Base-by-base conservation (phyloP, 169 alveolate genomes). In the Plasmodium falciparum region DNA sequence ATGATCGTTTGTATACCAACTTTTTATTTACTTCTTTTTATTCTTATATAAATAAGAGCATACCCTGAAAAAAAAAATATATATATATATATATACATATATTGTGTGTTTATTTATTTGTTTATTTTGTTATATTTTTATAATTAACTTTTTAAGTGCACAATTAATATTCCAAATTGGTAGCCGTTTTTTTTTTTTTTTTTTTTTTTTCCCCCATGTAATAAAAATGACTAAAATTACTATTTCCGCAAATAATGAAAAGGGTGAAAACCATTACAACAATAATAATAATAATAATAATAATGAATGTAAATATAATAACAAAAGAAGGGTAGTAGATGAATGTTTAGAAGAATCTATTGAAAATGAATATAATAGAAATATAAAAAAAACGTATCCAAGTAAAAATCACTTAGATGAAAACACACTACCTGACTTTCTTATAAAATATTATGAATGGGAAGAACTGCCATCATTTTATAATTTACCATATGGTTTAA, bases 401-500 rank as follows among this genome's bases (percentile, higher is more conserved):
- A 56, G 50, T 83, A 56, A 1, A 20, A 29, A 69, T 50, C 56
- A 54, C 9, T 50, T 26, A 22, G 83, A 33, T 22, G 85, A 67
- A 26, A 69, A 39, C 22, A 83, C 29, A 1, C 15, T 73, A 52
- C 61, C 72, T 69, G 73, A 69, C 52, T 61, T 83, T 12, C 20
- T 56, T 45, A 69, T 83, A 62, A 45, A 83, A 69, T 83, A 83
- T 67, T 83, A 83, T 49, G 91, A 67, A 69, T 83, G 91, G 91
- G 73, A 61, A 15, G 63, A 70, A 22, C 56, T 83, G 1, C 91
- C 91, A 43, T 17, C 29, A 22, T 15, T 83, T 52, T 39, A n/a
- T 15, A 67, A 58, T 56, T 69, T 83, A 49, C 91, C 91, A 17
- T 83, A 83, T 83, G 91, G 91, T n/a, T 69, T 83, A 83, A 67